Evolutionary conservation across 768 basidiomycete species (phyloP).

Genomic region (Leucocoprinus birnbaumii): DNA sequence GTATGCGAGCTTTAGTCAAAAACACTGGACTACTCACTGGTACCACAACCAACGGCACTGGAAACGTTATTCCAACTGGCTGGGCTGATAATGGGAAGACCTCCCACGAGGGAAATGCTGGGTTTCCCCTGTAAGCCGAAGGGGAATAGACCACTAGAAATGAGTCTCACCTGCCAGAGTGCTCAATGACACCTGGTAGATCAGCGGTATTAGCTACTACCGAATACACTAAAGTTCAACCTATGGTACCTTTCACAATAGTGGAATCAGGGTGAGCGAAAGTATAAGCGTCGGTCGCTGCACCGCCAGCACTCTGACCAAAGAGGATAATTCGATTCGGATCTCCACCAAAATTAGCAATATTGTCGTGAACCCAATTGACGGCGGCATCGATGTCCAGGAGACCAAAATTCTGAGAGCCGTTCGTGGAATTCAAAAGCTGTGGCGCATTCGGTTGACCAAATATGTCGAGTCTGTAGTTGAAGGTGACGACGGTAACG

Average conservation of each 20-base stretch:
- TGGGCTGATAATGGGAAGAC: constrained; percentile 16
- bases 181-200: constrained; percentile 27
- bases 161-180: constrained; percentile 30
- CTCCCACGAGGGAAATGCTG: constrained; percentile 15
- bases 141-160: not conserved
- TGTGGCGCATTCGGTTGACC: constrained; percentile 39
- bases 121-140: not conserved
- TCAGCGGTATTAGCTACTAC: not conserved
- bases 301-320: constrained; percentile 36
- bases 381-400: constrained; percentile 39
- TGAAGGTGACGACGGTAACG: constrained; percentile 33
- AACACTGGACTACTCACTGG: constrained; percentile 16
- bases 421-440: constrained; percentile 18
- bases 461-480: constrained; percentile 38
- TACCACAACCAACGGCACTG: constrained; percentile 28
- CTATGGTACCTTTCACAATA: constrained; percentile 21
- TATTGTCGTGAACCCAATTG: constrained; percentile 46
- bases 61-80: constrained; percentile 30
- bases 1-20: not conserved
- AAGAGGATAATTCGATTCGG: constrained; percentile 33
- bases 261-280: constrained; percentile 32
- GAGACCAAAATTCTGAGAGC: constrained; percentile 36
- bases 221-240: not conserved
- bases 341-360: constrained; percentile 41
- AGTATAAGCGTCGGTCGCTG: constrained; percentile 29